Base-by-base conservation (phyloP, 129 eudicot genomes). In the Heracleum sosnowskyi region DNA sequence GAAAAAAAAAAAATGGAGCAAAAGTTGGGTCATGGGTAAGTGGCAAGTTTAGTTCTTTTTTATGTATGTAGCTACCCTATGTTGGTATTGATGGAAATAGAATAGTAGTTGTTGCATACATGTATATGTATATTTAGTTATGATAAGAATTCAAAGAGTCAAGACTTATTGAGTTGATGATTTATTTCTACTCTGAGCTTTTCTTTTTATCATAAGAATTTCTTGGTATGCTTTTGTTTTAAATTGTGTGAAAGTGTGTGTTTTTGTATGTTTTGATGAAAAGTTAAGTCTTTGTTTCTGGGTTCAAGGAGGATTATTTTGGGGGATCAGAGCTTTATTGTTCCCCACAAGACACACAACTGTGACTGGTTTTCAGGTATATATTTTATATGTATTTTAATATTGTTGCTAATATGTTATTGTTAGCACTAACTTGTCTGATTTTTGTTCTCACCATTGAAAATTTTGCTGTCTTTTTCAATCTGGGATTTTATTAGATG, bases 301-400 rank as follows among this genome's bases (percentile, higher is more conserved):
- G 93, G 91, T 74, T 79, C 80, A 72, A 80, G 89, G 76, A 77
- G 76, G 76, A 47, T 77, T 80, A 68, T 73, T 77, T 80, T 40
- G 76, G 80, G 75, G 79, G 86, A 84, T 76, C 84, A 82, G 80
- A 82, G 88, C 82, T 83, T 86, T 51, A 76, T 77, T 86, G 91
- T 85, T 88, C 90, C 89, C 91, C 86, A 88, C 74, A 85, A 82
- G 78, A 60, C 86, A 86, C 89, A 91, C 89, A 86, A 68, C 80
- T 82, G 79, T 80, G 81, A 73, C 93, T 75, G 88, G 72, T 72
- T 83, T 91, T 83, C 89, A 91, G 96, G 96, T 91, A 80, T 35
- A 76, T 71, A 71, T n/a, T 41, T 39, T 70, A 15, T 44, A 15
- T 75, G 79, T 69, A 35, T 28, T 40, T 66, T 4, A 11, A 34